phyloP scores from a whole-genome alignment of 306 rosid species.

The Malus sieversii region DNA sequence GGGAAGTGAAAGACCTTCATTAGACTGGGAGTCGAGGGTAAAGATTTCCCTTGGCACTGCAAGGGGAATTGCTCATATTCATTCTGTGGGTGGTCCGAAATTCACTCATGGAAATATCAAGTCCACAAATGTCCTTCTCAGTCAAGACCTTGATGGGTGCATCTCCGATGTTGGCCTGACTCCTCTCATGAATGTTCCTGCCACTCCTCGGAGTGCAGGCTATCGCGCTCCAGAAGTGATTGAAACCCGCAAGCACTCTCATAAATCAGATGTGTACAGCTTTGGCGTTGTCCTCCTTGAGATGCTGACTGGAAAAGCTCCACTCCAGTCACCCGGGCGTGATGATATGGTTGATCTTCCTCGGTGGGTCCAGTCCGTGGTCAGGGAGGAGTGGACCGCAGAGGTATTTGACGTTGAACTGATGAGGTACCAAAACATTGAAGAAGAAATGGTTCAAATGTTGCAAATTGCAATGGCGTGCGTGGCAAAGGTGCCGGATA shows the following conservation, averaged over 20 bases:
- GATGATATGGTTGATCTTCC: constrained; percentile 98
- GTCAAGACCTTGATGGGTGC: constrained; percentile 63
- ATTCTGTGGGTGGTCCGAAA: constrained; percentile 75
- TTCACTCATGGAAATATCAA: constrained; percentile 82
- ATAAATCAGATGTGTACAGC: constrained; percentile 92
- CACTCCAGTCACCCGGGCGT: constrained; percentile 74
- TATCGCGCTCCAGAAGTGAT: constrained; percentile 93
- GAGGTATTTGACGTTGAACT: constrained; percentile 93
- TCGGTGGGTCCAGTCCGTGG: constrained; percentile 95
- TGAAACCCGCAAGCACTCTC: constrained; percentile 80
- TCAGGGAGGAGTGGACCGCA: constrained; percentile 97
- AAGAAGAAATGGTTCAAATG: constrained; percentile 98
- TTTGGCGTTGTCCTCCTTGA: constrained; percentile 86
- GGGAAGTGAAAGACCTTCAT: constrained; percentile 54
- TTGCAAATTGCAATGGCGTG: constrained; percentile 94
- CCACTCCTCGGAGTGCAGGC: constrained; percentile 71
- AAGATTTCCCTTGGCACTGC: constrained; percentile 75
- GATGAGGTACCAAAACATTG: constrained; percentile 85
- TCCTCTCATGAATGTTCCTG: constrained; percentile 74
- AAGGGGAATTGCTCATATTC: constrained; percentile 76
- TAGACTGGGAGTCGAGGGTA: constrained; percentile 77
- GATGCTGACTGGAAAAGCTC: constrained; percentile 93
- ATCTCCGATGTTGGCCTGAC: constrained; percentile 85
- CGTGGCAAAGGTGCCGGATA: constrained; percentile 78
- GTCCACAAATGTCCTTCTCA: constrained; percentile 83